phyloP scores from a whole-genome alignment of 2,329 filamentous ascomycete genomes.

The Corinectria fuckeliana region DNA sequence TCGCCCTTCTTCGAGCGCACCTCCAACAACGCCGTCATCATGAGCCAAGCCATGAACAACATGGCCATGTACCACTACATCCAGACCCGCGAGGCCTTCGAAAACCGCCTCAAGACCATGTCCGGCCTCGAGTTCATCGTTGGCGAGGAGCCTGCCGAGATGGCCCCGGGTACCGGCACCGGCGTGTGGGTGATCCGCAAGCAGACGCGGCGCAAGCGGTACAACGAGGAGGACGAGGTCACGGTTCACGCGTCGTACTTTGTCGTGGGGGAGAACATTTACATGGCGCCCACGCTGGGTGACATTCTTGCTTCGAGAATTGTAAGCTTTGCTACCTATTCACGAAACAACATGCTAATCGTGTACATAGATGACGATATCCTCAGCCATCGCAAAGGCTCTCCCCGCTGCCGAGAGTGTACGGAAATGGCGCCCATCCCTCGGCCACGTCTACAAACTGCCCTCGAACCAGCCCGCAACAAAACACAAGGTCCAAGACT shows the following conservation, averaged over 20 bases:
- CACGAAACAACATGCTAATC: constrained; percentile 15
- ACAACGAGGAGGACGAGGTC: constrained; percentile 63
- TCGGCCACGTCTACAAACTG: constrained; percentile 58
- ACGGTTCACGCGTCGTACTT: constrained; percentile 67
- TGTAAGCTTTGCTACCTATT: constrained; percentile 47
- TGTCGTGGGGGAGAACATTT: constrained; percentile 70
- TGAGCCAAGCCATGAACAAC: constrained; percentile 68
- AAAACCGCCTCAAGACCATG: constrained; percentile 68
- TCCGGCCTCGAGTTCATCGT: constrained; percentile 71
- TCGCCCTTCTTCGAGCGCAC: constrained; percentile 73
- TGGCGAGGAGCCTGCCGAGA: constrained; percentile 69
- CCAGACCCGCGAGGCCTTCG: constrained; percentile 67
- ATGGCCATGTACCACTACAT: constrained; percentile 63
- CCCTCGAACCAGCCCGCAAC: constrained; percentile 40
- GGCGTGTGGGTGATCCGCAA: constrained; percentile 75
- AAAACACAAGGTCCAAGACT: constrained; percentile 44
- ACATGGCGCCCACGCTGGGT: constrained; percentile 67
- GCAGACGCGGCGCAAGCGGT: constrained; percentile 66
- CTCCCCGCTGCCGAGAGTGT: constrained; percentile 58
- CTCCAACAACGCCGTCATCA: constrained; percentile 71
- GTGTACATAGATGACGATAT: constrained; percentile 56
- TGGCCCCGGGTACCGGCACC: constrained; percentile 67
- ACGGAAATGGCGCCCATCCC: constrained; percentile 61
- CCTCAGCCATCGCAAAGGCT: constrained; percentile 59
- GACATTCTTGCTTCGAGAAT: constrained; percentile 66